Evolutionary conservation across 805 yeast species (phyloP).

Genomic region (Pichia scutulata): DNA sequence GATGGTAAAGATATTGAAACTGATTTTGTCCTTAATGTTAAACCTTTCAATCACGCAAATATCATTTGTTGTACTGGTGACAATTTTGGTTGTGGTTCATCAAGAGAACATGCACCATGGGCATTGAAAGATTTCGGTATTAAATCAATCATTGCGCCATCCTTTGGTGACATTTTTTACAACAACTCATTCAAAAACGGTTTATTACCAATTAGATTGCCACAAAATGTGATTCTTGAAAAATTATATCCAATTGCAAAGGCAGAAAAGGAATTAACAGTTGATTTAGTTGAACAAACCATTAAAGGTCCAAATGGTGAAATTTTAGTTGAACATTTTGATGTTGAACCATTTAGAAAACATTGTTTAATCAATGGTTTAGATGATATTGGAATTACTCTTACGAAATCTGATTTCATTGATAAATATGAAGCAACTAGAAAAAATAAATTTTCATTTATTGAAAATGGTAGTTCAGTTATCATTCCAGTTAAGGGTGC

Average conservation of each 20-base stretch:
- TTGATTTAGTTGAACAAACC: slow-evolving; percentile 83
- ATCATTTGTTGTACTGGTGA: slow-evolving; percentile 90
- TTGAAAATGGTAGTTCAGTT: slow-evolving; percentile 74
- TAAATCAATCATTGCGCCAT: slow-evolving; percentile 92
- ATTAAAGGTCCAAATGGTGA: slow-evolving; percentile 62
- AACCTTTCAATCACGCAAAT: slow-evolving; percentile 73
- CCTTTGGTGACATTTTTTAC: slow-evolving; percentile 97
- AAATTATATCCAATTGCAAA: slow-evolving; percentile 77
- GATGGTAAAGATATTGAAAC: slow-evolving; percentile 72
- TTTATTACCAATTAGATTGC: slow-evolving; percentile 84
- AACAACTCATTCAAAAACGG: slow-evolving; percentile 97
- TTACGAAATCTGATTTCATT: slow-evolving; percentile 80
- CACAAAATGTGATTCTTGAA: slow-evolving; percentile 61
- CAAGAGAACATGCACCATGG: slow-evolving; percentile 99
- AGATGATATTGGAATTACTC: slow-evolving; percentile 93
- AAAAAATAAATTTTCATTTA: slow-evolving; percentile 76
- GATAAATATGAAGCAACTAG: slow-evolving; percentile 67
- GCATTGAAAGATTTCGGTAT: slow-evolving; percentile 97
- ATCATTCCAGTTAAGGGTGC: slow-evolving; percentile 58
- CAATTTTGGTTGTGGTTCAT: slow-evolving; percentile 98
- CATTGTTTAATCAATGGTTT: slow-evolving; percentile 92
- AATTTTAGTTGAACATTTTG: slow-evolving; percentile 74
- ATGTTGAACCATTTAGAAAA: slow-evolving; percentile 85
- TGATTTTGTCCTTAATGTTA: slow-evolving; percentile 85
- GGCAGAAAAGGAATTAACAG: slow-evolving; percentile 60